Base-by-base conservation (phyloP, 2,329 filamentous ascomycete genomes). In the Fusarium odoratissimum region DNA sequence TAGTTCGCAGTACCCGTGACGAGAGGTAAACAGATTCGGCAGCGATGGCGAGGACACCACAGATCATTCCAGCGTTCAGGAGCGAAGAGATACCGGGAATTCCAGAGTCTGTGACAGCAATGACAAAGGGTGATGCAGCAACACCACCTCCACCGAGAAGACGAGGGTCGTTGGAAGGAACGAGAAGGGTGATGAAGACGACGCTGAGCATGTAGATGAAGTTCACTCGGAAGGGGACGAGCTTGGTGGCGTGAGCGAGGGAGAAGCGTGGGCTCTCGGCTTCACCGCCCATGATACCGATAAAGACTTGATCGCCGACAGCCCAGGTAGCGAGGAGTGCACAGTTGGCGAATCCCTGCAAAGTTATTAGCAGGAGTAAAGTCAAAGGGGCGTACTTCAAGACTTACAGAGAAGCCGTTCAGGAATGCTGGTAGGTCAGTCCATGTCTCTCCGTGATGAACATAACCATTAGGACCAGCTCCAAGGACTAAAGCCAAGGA, bases 211-310 rank as follows among this genome's bases (percentile, higher is more conserved):
- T 71, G 35, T 73, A 75, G 54, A 75, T 67, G 14, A 75, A 56
- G 16, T 49, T 60, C 3, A 75, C 73, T n/a, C 73, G 67, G 25
- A 70, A 59, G 6, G 73, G 73, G 10, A 75, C 73, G 8, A 75
- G 45, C 14, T 64, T 75, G 3, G 73, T 65, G 2, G 73, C 73
- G n/a, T 75, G 73, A 1, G 61, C 67, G 55, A 75, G 62, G 4
- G 72, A 69, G 25, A 61, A 63, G 17, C 73, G 61, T 1, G 73
- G 73, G 19, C 60, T 65, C 44, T 73, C 44, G 1, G 73, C 73
- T 40, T 75, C 73, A 3, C 73, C 73, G 10, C 65, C 73, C 70
- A 75, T 75, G 37, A 75, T 68, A n/a, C 73, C 73, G 40, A 75
- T 75, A 7, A 75, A 75, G 11, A 75, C 73, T 41, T 75, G 73